Evolutionary conservation across 176 grass and related monocot species (phyloP), one percentile per base, ranked within the genome.

Genomic region (Eleusine coracana): DNA sequence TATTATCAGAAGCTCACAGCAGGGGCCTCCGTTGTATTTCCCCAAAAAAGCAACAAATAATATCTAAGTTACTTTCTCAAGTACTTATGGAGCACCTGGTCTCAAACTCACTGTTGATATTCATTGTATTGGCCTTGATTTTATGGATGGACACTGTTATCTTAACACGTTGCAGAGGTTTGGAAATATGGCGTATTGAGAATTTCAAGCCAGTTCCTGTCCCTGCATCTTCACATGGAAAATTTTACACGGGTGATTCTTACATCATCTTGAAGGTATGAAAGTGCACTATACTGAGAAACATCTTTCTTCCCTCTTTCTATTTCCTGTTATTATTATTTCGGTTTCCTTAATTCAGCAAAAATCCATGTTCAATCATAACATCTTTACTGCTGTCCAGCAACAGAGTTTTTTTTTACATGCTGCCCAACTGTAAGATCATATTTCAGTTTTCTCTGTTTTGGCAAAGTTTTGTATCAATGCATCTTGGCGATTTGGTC

Each of bases 121-220:
- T 46, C 34, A 71, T 63, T 16, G 5, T 27, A 73, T 78, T 88
- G 45, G 55, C 44, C 56, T 51, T 66, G 34, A 31, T 83, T 41
- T 36, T 63, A 83, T 63, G 55, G 44, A 73, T 76, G 50, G 44
- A 36, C 54, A 29, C 18, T 55, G 27, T 77, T 49, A 60, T 74
- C 70, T 83, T 83, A 65, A 83, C 61, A 74, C 42, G 42, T 50
- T 50, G 42, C 70, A 94, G 92, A 20, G 92, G 89, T 23, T 83
- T 94, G 68, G 92, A 94, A 55, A 91, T 94, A 87, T 94, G 92
- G 92, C 84, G 81, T 49, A 85, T 94, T 51, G 89, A 94, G 79
- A 85, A 91, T 81, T 94, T 91, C 66, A 88, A 87, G 72, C 89
- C 92, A 5, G 89, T 89, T 64, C 84, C 81, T 68, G 62, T 94